Base-by-base conservation (phyloP, 1,284 basidiomycete species). In the Fomitopsis betulina region DNA sequence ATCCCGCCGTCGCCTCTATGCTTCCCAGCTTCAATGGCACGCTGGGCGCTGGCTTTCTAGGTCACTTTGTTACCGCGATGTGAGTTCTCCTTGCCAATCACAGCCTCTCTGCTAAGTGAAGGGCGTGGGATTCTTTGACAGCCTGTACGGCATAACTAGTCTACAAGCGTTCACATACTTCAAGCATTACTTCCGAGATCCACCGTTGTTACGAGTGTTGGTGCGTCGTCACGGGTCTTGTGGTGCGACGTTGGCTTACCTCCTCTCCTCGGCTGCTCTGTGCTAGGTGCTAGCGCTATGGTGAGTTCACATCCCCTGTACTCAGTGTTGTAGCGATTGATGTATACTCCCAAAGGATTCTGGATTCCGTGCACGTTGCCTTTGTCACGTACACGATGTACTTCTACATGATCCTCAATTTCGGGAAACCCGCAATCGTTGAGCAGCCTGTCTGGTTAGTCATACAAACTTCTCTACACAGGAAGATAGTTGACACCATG, bases 371-470 rank as follows among this genome's bases (percentile, higher is more conserved):
- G 1, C 66, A 67, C 42, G 60, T 54, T 15, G 63, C 49, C 15
- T 52, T 67, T 17, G 63, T 67, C 57, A 65, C 62, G 9, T 56
- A 57, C 5, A 58, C 60, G 2, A 56, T 66, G 56, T 67, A 67
- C 40, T 63, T 56, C 57, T 67, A 67, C 38, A 59, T 65, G 40
- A 56, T 67, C 33, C 58, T 59, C 30, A 64, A 57, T 56, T 66
- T 66, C 56, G 58, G 58, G 30, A 55, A 67, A 42, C 55, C 64
- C 7, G 10, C 37, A 8, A 60, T 58, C 4, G 47, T 66, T 7
- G 57, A 58, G 13, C 43, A 42, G 25, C 66, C 66, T 0, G 58
- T 63, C 32, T 67, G 66, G 64, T 66, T 21, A 45, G 60, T 43
- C 30, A 8, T n/a, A 25, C 2, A 15, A 17, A 30, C 2, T 10